phyloP scores from a whole-genome alignment of 2,329 filamentous ascomycete genomes.

The Dothistroma septosporum region DNA sequence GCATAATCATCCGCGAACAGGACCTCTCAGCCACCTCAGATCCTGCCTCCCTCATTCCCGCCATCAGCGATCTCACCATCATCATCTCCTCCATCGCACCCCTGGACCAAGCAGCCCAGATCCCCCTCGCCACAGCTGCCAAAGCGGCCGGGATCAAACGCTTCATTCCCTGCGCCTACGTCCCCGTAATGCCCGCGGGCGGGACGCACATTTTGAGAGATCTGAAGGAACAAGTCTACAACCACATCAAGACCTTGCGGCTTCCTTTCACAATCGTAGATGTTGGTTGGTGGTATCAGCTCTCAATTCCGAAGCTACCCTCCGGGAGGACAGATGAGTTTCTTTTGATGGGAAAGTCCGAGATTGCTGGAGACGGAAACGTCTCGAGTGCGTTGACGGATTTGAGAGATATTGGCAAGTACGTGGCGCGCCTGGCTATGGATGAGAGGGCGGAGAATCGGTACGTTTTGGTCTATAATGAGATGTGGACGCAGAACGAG shows the following conservation, averaged over 20 bases:
- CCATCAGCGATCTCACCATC: conserved; percentile 48
- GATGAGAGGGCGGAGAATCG: conserved; percentile 54
- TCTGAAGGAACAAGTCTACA: conserved; percentile 51
- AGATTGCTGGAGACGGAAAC: conserved; percentile 47
- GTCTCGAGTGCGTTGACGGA: conserved; percentile 46
- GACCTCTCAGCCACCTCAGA: conserved; percentile 40
- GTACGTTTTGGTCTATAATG: conserved; percentile 48
- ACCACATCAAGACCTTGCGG: conserved; percentile 46
- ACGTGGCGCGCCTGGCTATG: conserved; percentile 49
- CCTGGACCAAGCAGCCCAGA: conserved; percentile 20
- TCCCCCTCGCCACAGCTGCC: conserved; percentile 29
- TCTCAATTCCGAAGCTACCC: conserved; percentile 44
- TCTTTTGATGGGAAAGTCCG: conserved; percentile 34
- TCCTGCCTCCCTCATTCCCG: conserved; percentile 45
- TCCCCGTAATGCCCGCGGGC: conserved; percentile 43
- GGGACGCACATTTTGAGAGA: conserved; percentile 38
- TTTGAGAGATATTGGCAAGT: conserved; percentile 51
- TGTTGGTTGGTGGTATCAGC: conserved; percentile 57
- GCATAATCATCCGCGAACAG: conserved; percentile 42
- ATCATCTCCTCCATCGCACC: conserved; percentile 31
- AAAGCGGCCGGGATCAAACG: conserved; percentile 32
- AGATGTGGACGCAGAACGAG: conserved; percentile 46
- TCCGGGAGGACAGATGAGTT: conserved; percentile 47
- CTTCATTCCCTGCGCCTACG: conserved; percentile 32
- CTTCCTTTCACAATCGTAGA: conserved; percentile 57